Evolutionary conservation across 169 alveolate genomes (phyloP), one percentile per base, ranked within the genome.

Genomic region (Plasmodium falciparum): DNA sequence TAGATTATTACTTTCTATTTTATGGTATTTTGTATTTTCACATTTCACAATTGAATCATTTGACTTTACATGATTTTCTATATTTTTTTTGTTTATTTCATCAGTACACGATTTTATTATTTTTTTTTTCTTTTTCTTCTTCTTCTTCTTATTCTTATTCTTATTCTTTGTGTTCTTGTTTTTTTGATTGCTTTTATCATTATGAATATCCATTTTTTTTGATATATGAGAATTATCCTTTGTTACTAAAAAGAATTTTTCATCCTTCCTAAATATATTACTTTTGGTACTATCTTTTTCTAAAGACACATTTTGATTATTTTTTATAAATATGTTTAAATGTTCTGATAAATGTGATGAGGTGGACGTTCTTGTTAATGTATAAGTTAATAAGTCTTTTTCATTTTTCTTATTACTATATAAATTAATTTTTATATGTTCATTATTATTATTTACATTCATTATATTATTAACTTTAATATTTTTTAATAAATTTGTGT

Each of bases 351-450:
- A 45, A 49, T 61, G 88, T 3, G 88, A 50, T 9, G 88, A 72
- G 9, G 88, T 74, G 12, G 88, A 74, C 0, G 88, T 73, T 52
- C 71, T 74, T 39, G 88, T 74, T 45, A 74, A 47, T 6, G 52
- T 54, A 54, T 67, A 74, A 11, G 86, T 9, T 39, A 39, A 39
- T 56, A 13, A 17, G 17, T 74, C 71, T 3, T 67, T 62, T 8
- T 74, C 66, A 11, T n/a, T 56, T 62, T 56, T 73, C n/a, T 58
- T 62, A 26, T 67, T 20, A 5, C 33, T 72, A 26, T 43, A 67
- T 15, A 74, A n/a, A 45, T 39, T 66, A 13, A 39, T 29, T 39
- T 66, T 33, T 66, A 39, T 39, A 33, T 66, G 15, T 66, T 66
- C 59, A 24, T 62, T 62, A 13, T 62, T 49, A 6, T 62, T 62